Base-by-base conservation (phyloP, 352 stramenopile species). In the Peronospora tabacina region DNA sequence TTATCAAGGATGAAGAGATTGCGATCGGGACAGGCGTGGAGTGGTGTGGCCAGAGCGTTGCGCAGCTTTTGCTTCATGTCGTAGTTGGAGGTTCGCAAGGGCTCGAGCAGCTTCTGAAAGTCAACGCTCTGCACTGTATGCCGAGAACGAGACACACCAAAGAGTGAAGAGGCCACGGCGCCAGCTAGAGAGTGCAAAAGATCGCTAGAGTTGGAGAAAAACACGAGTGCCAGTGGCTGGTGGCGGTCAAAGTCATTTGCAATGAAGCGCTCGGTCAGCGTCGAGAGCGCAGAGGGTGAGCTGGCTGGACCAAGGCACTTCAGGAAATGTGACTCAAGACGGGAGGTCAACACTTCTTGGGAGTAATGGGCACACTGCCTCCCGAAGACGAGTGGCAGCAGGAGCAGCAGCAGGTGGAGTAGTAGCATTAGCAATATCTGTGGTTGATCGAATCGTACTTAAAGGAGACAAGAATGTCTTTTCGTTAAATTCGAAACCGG, bases 171-270 rank as follows among this genome's bases (percentile, higher is more conserved):
- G 11, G 56, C 64, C 2, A 82, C 39, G 10, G 64, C 52, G 33
- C 59, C 57, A 15, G 61, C 59, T 24, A 79, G 44, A 4, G 63
- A 47, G 32, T 63, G 48, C 34, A 81, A 42, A 16, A 65, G 11
- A 5, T 44, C 29, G 12, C 62, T 65, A 15, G 67, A 74, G 34
- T 79, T 77, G 15, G 73, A 82, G 52, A 87, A 76, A 6, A 68
- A 36, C 30, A 71, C 60, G 16, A 87, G 55, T 29, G 76, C 69
- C 45, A 87, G 57, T 3, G 76, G 76, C 20, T 66, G 56, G 16
- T 61, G 58, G 9, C 55, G 61, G 56, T 84, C 72, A 32, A 80
- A 82, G 44, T 85, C 75, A 36, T 84, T 85, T 22, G 62, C 43
- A 22, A 58, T 42, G 22, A 87, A 69, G 19, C 53, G 59, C 38